Evolutionary conservation across 306 rosid species (phyloP), one percentile per base, ranked within the genome.

Genomic region (Vigna unguiculata): DNA sequence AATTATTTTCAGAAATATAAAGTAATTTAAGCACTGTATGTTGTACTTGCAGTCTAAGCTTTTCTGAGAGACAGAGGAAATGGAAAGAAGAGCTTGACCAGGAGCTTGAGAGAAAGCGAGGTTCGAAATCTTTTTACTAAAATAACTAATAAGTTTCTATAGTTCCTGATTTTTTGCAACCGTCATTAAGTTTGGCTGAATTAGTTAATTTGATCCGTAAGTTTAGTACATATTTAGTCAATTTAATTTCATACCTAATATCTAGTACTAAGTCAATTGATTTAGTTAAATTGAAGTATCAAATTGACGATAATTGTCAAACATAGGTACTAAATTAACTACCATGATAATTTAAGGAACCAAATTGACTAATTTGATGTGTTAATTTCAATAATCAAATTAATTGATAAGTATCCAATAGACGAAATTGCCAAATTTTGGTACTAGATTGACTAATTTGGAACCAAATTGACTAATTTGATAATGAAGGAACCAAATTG

Each of bases 41-140:
- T 66, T 66, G n/a, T 71, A 36, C 66, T 73, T 62, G 76, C 88
- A 91, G 97, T 74, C 75, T 84, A 83, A 86, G 85, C 89, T 89
- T 85, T 81, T 89, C 98, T 5, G 98, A 96, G 82, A 93, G 88
- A 80, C 91, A 93, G 84, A 93, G 91, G 79, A 93, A 91, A 87
- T 96, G 99, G 99, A 93, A 96, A 81, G 99, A 93, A 86, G 99
- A 96, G 86, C 99, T 96, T 21, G 94, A 91, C 74, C 98, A 91
- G 74, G 99, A 96, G 88, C 99, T 96, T 21, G 97, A 90, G 84
- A 88, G 97, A 83, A 89, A 90, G 80, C 91, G 99, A 93, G 99
- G 99, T 96, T 72, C 66, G 78, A 72, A 69, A 14, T 45, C 74
- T 30, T 20, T 40, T 19, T 2, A 19, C 19, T 41, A 41, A 38